These are phyloP conservation scores for Cicer pinnatifidum DNA, from an alignment of 306 rosid genomes.

Conservation along the genomic window DNA sequence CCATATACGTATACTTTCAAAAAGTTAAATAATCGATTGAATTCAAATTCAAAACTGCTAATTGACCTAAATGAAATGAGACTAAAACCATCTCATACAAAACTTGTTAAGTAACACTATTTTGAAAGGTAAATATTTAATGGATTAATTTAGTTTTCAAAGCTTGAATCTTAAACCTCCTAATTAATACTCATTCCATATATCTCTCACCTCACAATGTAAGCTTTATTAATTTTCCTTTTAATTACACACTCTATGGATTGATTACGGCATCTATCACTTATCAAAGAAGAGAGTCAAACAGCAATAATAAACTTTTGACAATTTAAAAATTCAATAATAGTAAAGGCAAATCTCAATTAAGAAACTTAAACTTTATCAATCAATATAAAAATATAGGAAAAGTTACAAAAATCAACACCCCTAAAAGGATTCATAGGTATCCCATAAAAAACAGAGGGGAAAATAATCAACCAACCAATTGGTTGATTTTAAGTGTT, in stretches of 20 bases:
- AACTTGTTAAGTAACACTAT: no score
- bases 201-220: no score
- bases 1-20: no score
- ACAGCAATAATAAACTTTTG: constrained; percentile 48
- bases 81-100: no score
- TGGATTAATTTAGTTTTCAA: no score
- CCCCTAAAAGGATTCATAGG: constrained; percentile 5
- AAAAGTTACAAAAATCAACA: constrained; percentile 53
- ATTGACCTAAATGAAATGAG: no score
- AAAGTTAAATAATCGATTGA: no score
- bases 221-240: no score
- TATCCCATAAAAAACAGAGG: constrained; percentile 34
- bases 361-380: constrained; percentile 33
- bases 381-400: constrained; percentile 43
- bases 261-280: not conserved
- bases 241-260: not conserved
- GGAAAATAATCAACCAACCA: constrained; percentile 22
- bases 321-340: not conserved
- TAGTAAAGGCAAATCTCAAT: constrained; percentile 38
- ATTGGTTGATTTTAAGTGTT: constrained; percentile 38
- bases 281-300: constrained; percentile 15
- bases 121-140: no score
- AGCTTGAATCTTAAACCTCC: no score
- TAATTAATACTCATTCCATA: no score
- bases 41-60: no score